Evolutionary conservation across 345 rosid genomes (phyloP).

Genomic region (Hirschfeldia incana): DNA sequence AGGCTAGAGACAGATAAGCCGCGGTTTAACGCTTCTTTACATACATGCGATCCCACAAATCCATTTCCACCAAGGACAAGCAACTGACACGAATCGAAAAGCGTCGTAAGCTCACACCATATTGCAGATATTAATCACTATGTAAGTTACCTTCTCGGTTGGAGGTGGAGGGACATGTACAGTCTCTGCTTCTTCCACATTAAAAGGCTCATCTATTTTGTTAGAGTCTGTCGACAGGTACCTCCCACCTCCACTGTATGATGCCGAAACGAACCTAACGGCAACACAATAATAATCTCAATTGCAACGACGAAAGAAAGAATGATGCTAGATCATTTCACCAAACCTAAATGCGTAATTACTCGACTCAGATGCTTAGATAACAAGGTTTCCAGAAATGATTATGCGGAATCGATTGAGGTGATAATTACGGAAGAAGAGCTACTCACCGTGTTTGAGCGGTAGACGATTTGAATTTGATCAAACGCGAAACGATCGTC

Average conservation of each 20-base stretch:
- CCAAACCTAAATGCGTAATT: not conserved
- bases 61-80: constrained; percentile 99
- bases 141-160: constrained; percentile 59
- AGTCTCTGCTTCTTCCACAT: constrained; percentile 91
- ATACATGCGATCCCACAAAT: constrained; percentile 90
- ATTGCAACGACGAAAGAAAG: not conserved
- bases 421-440: not conserved
- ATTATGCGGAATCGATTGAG: not conserved
- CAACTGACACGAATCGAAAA: constrained; percentile 48
- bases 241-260: constrained; percentile 46
- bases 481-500: constrained; percentile 42
- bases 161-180: constrained; percentile 77
- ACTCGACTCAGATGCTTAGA: not conserved
- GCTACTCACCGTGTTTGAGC: constrained; percentile 28
- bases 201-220: constrained; percentile 75
- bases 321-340: not conserved
- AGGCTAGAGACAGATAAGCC: constrained; percentile 83
- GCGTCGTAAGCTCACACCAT: constrained; percentile 5
- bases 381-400: not conserved
- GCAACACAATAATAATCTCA: not conserved
- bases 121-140: not conserved
- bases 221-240: constrained; percentile 65
- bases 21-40: constrained; percentile 82
- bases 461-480: constrained; percentile 29
- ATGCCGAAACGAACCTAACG: constrained; percentile 22